phyloP scores from a whole-genome alignment of 2,329 filamentous ascomycete species.

The Aspergillus phoenicis region DNA sequence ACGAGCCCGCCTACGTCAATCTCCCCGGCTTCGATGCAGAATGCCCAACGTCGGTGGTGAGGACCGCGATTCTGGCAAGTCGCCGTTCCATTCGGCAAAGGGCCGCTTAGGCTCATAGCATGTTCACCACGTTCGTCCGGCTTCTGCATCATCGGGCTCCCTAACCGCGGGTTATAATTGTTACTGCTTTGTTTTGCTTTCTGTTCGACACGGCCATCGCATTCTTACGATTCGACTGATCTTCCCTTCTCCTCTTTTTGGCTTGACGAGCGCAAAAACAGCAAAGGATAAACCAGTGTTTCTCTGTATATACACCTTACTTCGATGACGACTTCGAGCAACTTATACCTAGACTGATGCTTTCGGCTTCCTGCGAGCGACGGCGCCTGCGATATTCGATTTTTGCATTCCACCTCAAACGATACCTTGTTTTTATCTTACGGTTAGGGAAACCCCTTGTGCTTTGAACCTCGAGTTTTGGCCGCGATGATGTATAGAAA shows the following conservation, averaged over 20 bases:
- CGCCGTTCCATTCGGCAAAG: constrained; percentile 26
- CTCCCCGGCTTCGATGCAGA: constrained; percentile 66
- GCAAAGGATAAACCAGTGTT: constrained; percentile 35
- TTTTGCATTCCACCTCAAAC: constrained; percentile 37
- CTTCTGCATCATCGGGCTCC: constrained; percentile 43
- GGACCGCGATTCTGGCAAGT: constrained; percentile 23
- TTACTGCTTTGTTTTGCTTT: constrained; percentile 31
- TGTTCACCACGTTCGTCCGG: constrained; percentile 32
- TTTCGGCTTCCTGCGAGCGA: constrained; percentile 45
- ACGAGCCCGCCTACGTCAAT: constrained; percentile 80
- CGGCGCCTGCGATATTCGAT: constrained; percentile 46
- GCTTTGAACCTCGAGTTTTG: constrained; percentile 34
- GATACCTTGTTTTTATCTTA: constrained; percentile 42
- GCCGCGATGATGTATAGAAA: constrained; percentile 46
- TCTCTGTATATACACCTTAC: constrained; percentile 39
- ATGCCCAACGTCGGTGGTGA: constrained; percentile 48
- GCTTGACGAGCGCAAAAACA: constrained; percentile 29
- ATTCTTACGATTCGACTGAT: constrained; percentile 32
- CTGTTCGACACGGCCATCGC: constrained; percentile 33
- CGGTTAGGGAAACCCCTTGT: constrained; percentile 38
- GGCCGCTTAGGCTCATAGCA: constrained; percentile 34
- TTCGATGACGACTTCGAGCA: constrained; percentile 40
- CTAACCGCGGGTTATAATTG: constrained; percentile 41
- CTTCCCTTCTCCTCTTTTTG: constrained; percentile 19
- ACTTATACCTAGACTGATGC: constrained; percentile 39